A percentile compares a stretch with the other conserved stretches of the same genome.
Conservation (phyloP, 352 stramenopile genomes). For the Pythium brachiatum region DNA sequence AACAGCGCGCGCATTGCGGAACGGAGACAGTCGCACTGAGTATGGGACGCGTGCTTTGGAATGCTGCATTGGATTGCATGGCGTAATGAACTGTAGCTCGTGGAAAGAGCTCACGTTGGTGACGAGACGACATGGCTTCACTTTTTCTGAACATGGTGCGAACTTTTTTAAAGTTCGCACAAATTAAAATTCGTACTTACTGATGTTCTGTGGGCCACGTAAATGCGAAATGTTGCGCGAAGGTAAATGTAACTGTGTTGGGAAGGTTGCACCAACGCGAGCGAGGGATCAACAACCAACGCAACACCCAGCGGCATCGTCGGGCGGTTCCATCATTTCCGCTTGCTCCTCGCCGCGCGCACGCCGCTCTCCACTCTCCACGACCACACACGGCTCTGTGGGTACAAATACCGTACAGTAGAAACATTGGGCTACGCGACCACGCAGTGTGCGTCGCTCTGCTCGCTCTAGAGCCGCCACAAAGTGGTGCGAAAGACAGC, state of each 20-base stretch:
- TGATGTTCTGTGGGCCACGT: background rate
- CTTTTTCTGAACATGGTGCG: background rate
- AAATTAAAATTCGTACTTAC: conserved; percentile 15
- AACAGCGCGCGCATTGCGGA: conserved; percentile 33
- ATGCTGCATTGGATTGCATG: background rate
- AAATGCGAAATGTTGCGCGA: conserved; percentile 13
- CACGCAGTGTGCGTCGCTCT: background rate
- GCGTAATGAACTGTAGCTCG: background rate
- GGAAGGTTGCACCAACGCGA: conserved; percentile 13
- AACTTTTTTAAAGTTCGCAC: background rate
- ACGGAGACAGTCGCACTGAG: conserved; percentile 69
- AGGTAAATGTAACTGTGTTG: conserved; percentile 3
- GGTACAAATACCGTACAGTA: conserved; percentile 4
- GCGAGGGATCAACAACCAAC: background rate
- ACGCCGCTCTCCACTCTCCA: conserved; percentile 4
- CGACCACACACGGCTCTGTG: background rate
- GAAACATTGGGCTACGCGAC: conserved; percentile 2
- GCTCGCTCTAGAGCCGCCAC: conserved; percentile 16
- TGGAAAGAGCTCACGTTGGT: too few relatives aligned
- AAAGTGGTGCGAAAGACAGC: background rate
- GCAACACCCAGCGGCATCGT: background rate
- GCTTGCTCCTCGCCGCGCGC: conserved; percentile 16
- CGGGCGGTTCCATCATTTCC: conserved; percentile 16
- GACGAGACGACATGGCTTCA: conserved; percentile 1
- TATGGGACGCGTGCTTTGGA: background rate